phyloP scores from a whole-genome alignment of 306 rosid genomes.

The Gillenia trifoliata region DNA sequence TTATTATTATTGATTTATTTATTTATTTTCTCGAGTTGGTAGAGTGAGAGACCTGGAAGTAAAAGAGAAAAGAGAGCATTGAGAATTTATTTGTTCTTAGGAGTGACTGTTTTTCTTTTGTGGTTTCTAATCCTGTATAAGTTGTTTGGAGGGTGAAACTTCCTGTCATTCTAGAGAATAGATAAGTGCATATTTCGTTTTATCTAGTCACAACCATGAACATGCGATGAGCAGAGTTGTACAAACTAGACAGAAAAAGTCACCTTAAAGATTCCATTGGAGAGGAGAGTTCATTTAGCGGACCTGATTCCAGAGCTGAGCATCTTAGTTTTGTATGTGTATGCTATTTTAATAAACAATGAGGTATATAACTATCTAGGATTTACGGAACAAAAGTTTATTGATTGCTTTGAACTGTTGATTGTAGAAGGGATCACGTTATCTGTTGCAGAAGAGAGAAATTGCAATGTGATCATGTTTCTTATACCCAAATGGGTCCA shows the following conservation, averaged over 20 bases:
- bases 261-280: neutral
- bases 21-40: neutral
- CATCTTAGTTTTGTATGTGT: neutral
- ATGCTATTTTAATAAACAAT: neutral
- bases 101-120: neutral
- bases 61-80: neutral
- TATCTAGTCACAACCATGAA: neutral
- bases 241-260: neutral
- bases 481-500: neutral
- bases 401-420: neutral
- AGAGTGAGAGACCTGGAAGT: neutral
- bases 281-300: neutral
- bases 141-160: neutral
- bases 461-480: neutral
- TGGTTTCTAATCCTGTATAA: neutral
- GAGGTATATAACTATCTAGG: neutral
- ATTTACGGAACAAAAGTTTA: neutral
- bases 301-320: neutral
- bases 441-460: too few relatives aligned
- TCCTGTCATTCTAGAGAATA: neutral
- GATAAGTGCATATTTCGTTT: neutral
- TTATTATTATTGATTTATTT: neutral
- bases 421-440: too few relatives aligned
- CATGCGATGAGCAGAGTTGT: neutral
- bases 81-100: neutral